Evolutionary conservation across 176 grass and related monocot species (phyloP), one percentile per base, ranked within the genome.

Genomic region (Oryza australiensis): DNA sequence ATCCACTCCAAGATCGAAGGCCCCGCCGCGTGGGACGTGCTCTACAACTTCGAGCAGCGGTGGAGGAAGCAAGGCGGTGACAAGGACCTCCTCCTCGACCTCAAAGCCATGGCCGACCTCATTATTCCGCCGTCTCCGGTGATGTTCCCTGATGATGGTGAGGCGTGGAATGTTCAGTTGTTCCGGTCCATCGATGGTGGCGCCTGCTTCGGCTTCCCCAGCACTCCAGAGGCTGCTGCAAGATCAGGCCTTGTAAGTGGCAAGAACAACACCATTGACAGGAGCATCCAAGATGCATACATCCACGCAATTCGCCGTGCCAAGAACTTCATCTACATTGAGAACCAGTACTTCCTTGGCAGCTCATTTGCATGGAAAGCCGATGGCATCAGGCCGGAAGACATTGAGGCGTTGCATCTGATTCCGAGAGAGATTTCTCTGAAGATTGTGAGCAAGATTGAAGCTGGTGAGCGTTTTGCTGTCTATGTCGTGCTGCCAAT

Each of bases 311-410:
- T 94, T 53, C 88, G 95, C 38, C 84, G 88, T 0, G 92, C 95
- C 12, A 89, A 94, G 26, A 72, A 91, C 38, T 98, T 98, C 59
- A 83, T 98, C 60, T 98, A 98, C 85, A 98, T 98, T 12, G 92
- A 98, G 76, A 98, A 94, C 68, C 95, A 98, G 76, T 98, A 98
- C 76, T 98, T 98, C 67, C 74, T 98, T 12, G 95, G 95, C 16
- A 98, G 95, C 42, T 98, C 92, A 7, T 98, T 91, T 6, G 86
- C 28, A 1, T 98, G 95, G 95, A 98, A 93, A 32, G 79, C 92
- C 0, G 95, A 94, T 10, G 92, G 79, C 72, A 94, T 94, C 65
- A 94, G 20, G 53, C 92, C 88, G 0, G 79, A 91, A 22, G 86
- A 89, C 37, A 89, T 94, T 33, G 92, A 86, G 59, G 92, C 92